Evolutionary conservation across 305 asterid genomes (phyloP), one percentile per base, ranked within the genome.

Genomic region (Rubia occidens): DNA sequence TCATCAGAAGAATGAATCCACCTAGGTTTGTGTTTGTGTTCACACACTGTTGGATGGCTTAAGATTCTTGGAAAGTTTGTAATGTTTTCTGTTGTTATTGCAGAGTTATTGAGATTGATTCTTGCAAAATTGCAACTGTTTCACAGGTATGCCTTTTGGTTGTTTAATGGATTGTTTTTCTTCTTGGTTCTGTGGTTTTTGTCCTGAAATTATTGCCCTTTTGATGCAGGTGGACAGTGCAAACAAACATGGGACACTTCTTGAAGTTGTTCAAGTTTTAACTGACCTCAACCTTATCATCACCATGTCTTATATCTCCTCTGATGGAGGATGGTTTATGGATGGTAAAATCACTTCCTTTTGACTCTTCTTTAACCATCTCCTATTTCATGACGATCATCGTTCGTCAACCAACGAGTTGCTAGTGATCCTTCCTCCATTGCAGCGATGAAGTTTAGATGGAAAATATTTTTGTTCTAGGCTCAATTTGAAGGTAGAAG

Each of bases 271-370:
- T 7, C 98, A 90, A 84, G 76, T 93, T 62, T 92, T 93, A 60
- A 93, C 95, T 42, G 98, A 93, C 84, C 96, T 93, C 75, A 91
- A 88, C 78, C 85, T 95, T 7, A 60, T 83, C 73, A 83, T 95
- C 42, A 85, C 88, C 32, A 95, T 91, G 75, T 98, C 98, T 70
- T 91, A 91, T 68, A 95, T 95, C 8, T 82, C 85, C 79, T 91
- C 98, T 43, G 99, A 95, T 88, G 99, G 97, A 54, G 97, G 96
- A 70, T 95, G 99, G 99, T 95, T 91, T 74, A 95, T 91, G 99
- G 99, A 95, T 77, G 99, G 99, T 95, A 88, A 66, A 39, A 24
- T 13, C 62, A 60, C 60, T 76, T 43, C 32, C 42, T 56, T 65
- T 60, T 71, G n/a, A n/a, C n/a, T n/a, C n/a, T n/a, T n/a, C n/a